Percentiles rank a stretch among this genome's conserved stretches.
Conservation (phyloP, 805 yeast genomes). For the Ogataea dorogensis region DNA sequence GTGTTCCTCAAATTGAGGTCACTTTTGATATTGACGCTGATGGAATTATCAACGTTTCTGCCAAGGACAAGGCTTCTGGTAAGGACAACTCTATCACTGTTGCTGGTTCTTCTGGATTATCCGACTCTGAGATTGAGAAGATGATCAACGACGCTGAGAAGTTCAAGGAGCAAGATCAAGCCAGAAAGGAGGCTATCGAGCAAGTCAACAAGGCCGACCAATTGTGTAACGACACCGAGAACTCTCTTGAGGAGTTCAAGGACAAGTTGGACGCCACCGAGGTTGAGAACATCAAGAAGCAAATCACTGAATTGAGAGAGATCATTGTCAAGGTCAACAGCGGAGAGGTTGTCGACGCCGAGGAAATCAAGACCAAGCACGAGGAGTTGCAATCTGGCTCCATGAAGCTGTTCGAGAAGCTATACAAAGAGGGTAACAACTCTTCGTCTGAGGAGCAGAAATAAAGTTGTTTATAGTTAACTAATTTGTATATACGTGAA, state of each 20-base stretch:
- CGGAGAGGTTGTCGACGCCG: conserved; percentile 49
- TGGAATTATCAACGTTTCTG: conserved; percentile 82
- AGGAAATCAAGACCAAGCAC: conserved; percentile 66
- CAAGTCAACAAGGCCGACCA: conserved; percentile 77
- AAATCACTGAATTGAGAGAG: conserved; percentile 61
- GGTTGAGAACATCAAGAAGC: conserved; percentile 48
- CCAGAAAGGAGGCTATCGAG: conserved; percentile 60
- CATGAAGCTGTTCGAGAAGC: conserved; percentile 73
- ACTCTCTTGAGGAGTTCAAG: conserved; percentile 73
- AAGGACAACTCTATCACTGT: conserved; percentile 74
- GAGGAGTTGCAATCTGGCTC: conserved; percentile 75
- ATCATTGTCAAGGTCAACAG: conserved; percentile 58
- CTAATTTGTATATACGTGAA: conserved; percentile 11
- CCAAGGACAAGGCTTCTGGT: conserved; percentile 75
- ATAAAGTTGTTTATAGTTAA: conserved; percentile 13
- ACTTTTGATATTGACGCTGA: conserved; percentile 96
- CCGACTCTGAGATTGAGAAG: conserved; percentile 63
- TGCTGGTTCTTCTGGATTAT: conserved; percentile 65
- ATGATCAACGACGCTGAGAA: conserved; percentile 66
- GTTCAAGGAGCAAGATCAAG: conserved; percentile 58
- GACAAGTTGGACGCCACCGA: conserved; percentile 55
- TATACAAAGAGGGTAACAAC: conserved; percentile 39
- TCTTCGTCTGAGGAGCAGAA: conserved; percentile 19
- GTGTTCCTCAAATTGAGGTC: conserved; percentile 92
- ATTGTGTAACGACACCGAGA: conserved; percentile 83